These are phyloP conservation scores for Fusarium globosum DNA, from an alignment of 2,329 filamentous ascomycete genomes.

Conservation along the genomic window DNA sequence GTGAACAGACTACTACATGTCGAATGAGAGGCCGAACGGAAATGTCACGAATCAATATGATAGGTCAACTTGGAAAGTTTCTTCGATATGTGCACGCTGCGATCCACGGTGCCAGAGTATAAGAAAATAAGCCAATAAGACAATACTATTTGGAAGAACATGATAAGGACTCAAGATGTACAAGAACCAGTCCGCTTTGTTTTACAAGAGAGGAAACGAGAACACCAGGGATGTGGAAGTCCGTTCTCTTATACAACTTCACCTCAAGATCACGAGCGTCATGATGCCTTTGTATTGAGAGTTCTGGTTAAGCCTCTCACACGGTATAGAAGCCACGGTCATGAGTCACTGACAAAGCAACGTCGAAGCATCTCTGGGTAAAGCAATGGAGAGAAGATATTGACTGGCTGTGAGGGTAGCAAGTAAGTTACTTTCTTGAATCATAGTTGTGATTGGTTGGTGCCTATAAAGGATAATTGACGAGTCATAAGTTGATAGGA, in stretches of 20 bases:
- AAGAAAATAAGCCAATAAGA: neutral
- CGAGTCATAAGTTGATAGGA: neutral
- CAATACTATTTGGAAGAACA: neutral
- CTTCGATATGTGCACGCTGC: neutral
- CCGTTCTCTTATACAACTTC: neutral
- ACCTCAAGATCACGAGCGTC: neutral
- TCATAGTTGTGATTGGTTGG: neutral
- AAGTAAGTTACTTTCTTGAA: neutral
- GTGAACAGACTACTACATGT: fast-evolving
- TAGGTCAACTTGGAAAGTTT: neutral
- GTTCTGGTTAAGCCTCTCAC: neutral
- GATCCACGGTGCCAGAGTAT: neutral
- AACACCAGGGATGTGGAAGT: neutral
- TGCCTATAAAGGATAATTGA: neutral
- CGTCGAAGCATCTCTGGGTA: fast-evolving
- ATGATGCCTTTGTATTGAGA: neutral
- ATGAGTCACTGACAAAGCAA: fast-evolving
- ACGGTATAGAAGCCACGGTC: fast-evolving
- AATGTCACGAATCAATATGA: neutral
- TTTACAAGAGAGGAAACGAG: too few relatives aligned
- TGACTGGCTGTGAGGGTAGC: neutral
- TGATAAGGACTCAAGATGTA: too few relatives aligned
- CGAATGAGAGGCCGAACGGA: neutral
- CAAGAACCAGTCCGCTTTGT: fast-evolving
- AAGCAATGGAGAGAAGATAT: too few relatives aligned